phyloP scores from a whole-genome alignment of 805 yeast species.

The Wickerhamiella shivajii region DNA sequence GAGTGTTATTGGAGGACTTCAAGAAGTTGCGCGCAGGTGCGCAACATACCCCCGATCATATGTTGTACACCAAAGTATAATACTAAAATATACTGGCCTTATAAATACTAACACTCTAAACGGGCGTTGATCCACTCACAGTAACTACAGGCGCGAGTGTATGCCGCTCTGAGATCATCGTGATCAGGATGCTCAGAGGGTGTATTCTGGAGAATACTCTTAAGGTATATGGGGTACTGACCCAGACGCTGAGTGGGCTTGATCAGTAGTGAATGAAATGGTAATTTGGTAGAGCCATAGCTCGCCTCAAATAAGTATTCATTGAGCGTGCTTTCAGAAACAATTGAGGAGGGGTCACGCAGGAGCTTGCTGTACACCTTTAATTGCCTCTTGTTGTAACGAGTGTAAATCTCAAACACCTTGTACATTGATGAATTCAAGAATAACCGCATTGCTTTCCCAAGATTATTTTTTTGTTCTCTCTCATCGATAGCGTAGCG shows the following conservation, averaged over 20 bases:
- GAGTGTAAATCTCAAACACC: slow-evolving; percentile 24
- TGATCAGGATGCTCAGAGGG: slow-evolving; percentile 3
- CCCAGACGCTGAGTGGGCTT: slow-evolving; percentile 7
- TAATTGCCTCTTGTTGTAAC: slow-evolving; percentile 20
- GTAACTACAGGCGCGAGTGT: slow-evolving; percentile 4
- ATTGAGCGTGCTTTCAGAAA: neutral
- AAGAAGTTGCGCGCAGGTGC: no score
- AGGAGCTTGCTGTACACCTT: slow-evolving; percentile 8
- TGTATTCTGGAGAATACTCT: slow-evolving; percentile 1
- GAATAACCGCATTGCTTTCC: slow-evolving; percentile 21
- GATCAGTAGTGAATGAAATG: slow-evolving; percentile 3
- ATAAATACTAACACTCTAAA: no score
- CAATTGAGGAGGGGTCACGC: neutral
- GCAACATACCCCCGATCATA: no score
- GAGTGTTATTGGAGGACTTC: no score
- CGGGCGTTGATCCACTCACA: slow-evolving; percentile 7
- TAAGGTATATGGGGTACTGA: slow-evolving; percentile 6
- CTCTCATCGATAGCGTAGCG: slow-evolving; percentile 18
- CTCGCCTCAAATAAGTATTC: neutral
- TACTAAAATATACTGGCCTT: no score
- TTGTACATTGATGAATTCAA: slow-evolving; percentile 21
- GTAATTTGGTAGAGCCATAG: neutral
- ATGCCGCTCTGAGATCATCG: neutral
- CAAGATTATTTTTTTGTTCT: slow-evolving; percentile 19
- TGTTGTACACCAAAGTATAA: no score